Conservation (phyloP, 495 filamentous ascomycete genomes). For the Aspergillus hancockii region DNA sequence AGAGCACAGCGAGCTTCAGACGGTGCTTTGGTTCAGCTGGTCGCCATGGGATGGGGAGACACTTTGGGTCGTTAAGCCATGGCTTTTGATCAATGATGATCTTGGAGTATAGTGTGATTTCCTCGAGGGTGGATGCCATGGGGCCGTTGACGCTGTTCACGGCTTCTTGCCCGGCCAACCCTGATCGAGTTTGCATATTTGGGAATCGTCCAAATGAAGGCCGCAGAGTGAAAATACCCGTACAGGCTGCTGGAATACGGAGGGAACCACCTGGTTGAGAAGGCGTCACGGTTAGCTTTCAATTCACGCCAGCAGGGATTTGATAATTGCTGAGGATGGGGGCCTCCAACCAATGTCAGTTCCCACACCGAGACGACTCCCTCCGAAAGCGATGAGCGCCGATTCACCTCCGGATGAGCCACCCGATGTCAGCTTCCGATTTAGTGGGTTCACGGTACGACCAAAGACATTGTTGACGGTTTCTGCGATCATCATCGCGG, state of each 20-base stretch:
- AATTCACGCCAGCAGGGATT: background rate
- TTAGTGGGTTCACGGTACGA: slow-evolving; percentile 58
- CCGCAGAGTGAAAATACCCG: slow-evolving; percentile 63
- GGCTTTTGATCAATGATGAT: slow-evolving; percentile 36
- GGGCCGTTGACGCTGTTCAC: slow-evolving; percentile 44
- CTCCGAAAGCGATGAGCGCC: slow-evolving; percentile 59
- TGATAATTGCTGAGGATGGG: background rate
- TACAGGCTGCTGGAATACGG: slow-evolving; percentile 64
- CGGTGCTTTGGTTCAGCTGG: background rate
- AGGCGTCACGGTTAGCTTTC: background rate
- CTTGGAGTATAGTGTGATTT: slow-evolving; percentile 44
- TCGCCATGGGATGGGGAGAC: slow-evolving; percentile 48
- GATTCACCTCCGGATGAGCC: slow-evolving; percentile 69
- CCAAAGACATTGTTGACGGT: slow-evolving; percentile 46
- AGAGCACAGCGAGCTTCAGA: slow-evolving; percentile 61
- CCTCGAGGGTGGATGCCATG: slow-evolving; percentile 41
- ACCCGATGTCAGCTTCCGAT: slow-evolving; percentile 57
- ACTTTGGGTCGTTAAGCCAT: slow-evolving; percentile 43
- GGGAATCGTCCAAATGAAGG: slow-evolving; percentile 63
- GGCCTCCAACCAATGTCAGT: slow-evolving; percentile 56
- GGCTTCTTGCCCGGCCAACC: slow-evolving; percentile 36
- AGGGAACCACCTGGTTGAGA: slow-evolving; percentile 53
- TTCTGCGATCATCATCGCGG: slow-evolving; percentile 62
- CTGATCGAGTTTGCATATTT: slow-evolving; percentile 16
- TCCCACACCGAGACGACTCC: slow-evolving; percentile 64